Base-by-base conservation (phyloP, 2,329 filamentous ascomycete species). In the Botrytis squamosa region DNA sequence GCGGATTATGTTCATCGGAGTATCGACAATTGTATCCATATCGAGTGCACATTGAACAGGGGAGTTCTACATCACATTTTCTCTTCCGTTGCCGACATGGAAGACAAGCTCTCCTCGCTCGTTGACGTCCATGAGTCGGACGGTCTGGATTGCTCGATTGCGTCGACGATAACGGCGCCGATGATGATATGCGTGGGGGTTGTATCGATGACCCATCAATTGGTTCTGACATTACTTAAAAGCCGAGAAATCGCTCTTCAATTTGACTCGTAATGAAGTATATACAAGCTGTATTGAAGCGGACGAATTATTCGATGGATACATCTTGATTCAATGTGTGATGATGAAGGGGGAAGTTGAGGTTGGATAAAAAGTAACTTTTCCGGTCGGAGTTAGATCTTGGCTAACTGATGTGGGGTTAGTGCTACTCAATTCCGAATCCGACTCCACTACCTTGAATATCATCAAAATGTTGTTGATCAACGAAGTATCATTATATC, bases 1-100 rank as follows among this genome's bases (percentile, higher is more conserved):
- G 25, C 16, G 36, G 38, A 18, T 40, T 62, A 1, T 72, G 68
- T 40, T 74, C 70, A 52, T 75, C 75, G 10, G 71, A n/a, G 25
- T 76, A 79, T 55, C 76, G 74, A 52, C 77, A 79, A 68, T 76
- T 59, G 42, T 79, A 79, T 10, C 76, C 77, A 68, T 77, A 77
- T 18, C 73, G 75, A 12, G 74, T 74, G 60, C 78, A 79, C 74
- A 77, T 77, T 9, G 75, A 76, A 59, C 78, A 79, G 3, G 78
- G 78, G 59, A 74, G 72, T 22, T 76, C 72, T 33, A 72, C 75
- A 70, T 79, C 75, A 70, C 78, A 79, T 73, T 79, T 79, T 18
- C 78, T 68, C 64, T 79, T 79, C 46, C 78, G 75, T 63, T 77
- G 75, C 1, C 78, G 74, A 63, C 80, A 78, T 33, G 79, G 74